phyloP scores from a whole-genome alignment of 306 rosid genomes.

The Trifolium repens region DNA sequence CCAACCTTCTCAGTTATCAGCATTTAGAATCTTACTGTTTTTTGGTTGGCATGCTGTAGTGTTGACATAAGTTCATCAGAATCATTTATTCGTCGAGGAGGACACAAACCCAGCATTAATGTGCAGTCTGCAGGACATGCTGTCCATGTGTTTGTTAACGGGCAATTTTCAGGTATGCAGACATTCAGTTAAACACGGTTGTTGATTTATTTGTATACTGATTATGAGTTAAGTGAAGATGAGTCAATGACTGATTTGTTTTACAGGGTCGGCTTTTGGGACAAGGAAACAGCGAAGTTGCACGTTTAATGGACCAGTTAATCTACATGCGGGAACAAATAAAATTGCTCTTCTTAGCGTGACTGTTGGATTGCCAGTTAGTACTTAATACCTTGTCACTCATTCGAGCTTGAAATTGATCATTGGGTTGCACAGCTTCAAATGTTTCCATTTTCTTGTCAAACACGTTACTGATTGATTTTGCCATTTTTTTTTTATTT shows the following conservation, averaged over 20 bases:
- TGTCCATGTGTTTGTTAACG: constrained; percentile 84
- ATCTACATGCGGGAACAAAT: constrained; percentile 74
- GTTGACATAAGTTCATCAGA: constrained; percentile 75
- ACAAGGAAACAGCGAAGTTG: constrained; percentile 73
- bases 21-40: background rate
- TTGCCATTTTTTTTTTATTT: background rate
- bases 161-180: constrained; percentile 71
- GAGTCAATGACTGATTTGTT: background rate
- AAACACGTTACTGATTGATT: constrained; percentile 1
- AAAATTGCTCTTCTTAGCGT: constrained; percentile 85
- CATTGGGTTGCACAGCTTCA: constrained; percentile 1
- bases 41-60: constrained; percentile 51
- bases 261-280: constrained; percentile 88
- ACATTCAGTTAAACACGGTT: constrained; percentile 31
- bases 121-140: constrained; percentile 94
- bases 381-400: constrained; percentile 45
- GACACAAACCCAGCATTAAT: constrained; percentile 65
- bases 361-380: constrained; percentile 90
- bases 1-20: background rate
- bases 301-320: constrained; percentile 66
- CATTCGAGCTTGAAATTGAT: constrained; percentile 26
- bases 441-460: constrained; percentile 25
- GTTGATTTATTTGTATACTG: constrained; percentile 16
- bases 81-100: constrained; percentile 69
- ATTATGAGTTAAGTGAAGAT: constrained; percentile 20